These are phyloP conservation scores for Astrothelium subdiscretum DNA, from an alignment of 495 filamentous ascomycete species.

Conservation along the genomic window DNA sequence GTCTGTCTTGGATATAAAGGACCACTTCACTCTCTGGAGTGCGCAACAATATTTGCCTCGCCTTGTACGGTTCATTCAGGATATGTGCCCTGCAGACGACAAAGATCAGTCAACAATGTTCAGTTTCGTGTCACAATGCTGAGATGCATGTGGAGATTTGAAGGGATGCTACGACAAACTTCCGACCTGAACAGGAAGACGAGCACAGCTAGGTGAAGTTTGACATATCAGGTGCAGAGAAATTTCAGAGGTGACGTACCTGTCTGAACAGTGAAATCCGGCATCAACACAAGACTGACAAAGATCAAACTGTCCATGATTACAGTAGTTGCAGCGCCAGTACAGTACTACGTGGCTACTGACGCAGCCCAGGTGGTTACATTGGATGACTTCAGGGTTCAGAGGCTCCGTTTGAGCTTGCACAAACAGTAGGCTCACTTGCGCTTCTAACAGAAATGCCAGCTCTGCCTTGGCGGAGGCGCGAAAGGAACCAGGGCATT, in stretches of 20 bases:
- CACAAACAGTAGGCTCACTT: neutral
- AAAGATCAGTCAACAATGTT: too few relatives aligned
- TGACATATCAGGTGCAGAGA: too few relatives aligned
- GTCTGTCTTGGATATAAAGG: neutral
- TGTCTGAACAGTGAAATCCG: neutral
- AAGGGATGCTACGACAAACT: too few relatives aligned
- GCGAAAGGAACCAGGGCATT: neutral
- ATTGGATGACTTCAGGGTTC: neutral
- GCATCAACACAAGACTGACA: slow-evolving; percentile 3
- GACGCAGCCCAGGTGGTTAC: neutral
- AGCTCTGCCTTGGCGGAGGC: neutral
- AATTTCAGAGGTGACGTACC: too few relatives aligned
- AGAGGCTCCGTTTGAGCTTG: neutral
- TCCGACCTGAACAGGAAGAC: too few relatives aligned
- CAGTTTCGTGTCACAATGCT: too few relatives aligned
- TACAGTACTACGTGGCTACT: neutral
- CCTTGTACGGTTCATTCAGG: neutral
- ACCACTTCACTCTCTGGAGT: neutral
- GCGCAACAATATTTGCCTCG: neutral
- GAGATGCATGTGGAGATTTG: too few relatives aligned
- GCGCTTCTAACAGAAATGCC: neutral
- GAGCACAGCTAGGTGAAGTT: too few relatives aligned
- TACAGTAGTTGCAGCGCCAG: slow-evolving; percentile 2
- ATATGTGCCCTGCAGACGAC: neutral
- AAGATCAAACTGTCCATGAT: neutral